phyloP scores from a whole-genome alignment of 345 rosid species.

The Brassica nigra region DNA sequence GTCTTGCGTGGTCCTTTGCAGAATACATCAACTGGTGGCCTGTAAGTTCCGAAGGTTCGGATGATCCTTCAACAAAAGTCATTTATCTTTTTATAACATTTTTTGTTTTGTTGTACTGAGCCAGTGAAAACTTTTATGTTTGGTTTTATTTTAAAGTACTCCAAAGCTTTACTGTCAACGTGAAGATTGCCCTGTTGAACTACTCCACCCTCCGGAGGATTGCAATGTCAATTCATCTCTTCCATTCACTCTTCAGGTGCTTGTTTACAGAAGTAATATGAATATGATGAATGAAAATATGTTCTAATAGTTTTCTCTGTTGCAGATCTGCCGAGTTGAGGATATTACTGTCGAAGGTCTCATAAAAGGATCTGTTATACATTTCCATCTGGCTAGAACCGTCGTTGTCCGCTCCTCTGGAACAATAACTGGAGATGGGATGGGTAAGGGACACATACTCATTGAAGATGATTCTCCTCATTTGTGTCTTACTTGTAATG shows the following conservation, averaged over 20 bases:
- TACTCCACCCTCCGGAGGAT: conserved; percentile 91
- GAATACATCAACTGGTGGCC: conserved; percentile 64
- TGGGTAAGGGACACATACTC: conserved; percentile 57
- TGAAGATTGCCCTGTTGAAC: conserved; percentile 78
- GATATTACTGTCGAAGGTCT: conserved; percentile 86
- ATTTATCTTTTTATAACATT: background rate
- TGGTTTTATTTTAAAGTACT: conserved; percentile 48
- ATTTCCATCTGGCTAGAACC: conserved; percentile 92
- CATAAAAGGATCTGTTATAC: conserved; percentile 90
- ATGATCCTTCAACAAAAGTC: conserved; percentile 31
- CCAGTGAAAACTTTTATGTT: conserved; percentile 9
- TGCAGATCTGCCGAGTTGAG: conserved; percentile 96
- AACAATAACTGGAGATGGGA: conserved; percentile 73
- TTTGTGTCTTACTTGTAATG: background rate
- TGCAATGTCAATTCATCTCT: conserved; percentile 90
- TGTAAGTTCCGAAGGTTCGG: conserved; percentile 63
- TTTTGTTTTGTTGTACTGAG: conserved; percentile 14
- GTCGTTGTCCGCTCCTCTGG: conserved; percentile 76
- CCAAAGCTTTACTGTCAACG: conserved; percentile 76
- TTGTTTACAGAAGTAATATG: background rate
- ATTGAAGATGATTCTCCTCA: conserved; percentile 5
- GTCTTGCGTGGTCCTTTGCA: conserved; percentile 73
- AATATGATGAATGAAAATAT: background rate
- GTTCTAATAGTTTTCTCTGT: conserved; percentile 21
- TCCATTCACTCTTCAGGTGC: conserved; percentile 93